Base-by-base conservation (phyloP, 1,284 basidiomycete species). In the Porogramme epimiltina region DNA sequence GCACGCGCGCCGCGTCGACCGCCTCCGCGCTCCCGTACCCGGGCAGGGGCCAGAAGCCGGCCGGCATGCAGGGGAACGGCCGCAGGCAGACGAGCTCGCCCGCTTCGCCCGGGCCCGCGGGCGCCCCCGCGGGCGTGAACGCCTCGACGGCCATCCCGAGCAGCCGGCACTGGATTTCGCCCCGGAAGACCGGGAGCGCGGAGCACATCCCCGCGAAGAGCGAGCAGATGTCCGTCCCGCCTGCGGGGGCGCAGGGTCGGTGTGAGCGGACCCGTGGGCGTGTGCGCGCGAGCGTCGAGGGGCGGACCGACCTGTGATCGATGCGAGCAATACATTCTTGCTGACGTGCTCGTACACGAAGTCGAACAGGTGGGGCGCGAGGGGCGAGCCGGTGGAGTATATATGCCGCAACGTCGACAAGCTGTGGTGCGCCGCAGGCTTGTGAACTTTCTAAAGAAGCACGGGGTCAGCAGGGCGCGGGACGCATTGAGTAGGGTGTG, bases 141-240 rank as follows among this genome's bases (percentile, higher is more conserved):
- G 78, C 78, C 62, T 82, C 79, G 34, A 85, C 70, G 23, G 84
- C 87, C 87, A 93, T 93, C 33, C 91, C 92, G 23, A 94, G 77
- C 79, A 91, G 87, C 22, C 91, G 80, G 56, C 87, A 87, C 70
- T 94, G 93, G 41, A 95, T 85, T 70, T 95, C 92, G 31, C 92
- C 91, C 41, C 87, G 81, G 70, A 85, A 88, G 2, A 95, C 91
- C 4, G 92, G 90, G 34, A 94, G 74, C 15, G 82, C 80, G 37
- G 84, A 82, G 66, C 84, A 89, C 78, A 93, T 86, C 5, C 90
- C 90, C 20, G 89, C 91, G 70, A 95, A 94, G 23, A 94, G 77
- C 28, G 89, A 92, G 70, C 91, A 93, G 33, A 94, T 91, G 65
- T 94, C 92, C 16, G 91, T 93, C 13, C 89, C 89, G 50, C 87